Base-by-base conservation (phyloP, 108 stramenopile genomes). In the Cafeteria roenbergensis region DNA sequence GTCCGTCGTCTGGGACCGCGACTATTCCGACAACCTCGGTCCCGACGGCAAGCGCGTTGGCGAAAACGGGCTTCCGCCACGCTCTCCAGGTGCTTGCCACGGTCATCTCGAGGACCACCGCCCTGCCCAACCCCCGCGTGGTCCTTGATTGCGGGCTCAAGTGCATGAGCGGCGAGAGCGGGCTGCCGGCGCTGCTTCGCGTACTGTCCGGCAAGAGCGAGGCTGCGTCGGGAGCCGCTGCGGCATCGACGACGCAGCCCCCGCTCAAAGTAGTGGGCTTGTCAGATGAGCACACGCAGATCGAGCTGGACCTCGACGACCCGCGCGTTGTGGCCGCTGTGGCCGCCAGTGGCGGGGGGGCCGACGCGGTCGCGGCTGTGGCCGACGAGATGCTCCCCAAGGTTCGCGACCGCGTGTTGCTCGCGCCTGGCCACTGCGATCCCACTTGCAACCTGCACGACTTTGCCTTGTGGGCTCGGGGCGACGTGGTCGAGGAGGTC, bases 1-100 rank as follows among this genome's bases (percentile, higher is more conserved):
- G 6, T 69, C 20, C 38, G 12, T 35, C 27, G 1, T 69, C 53
- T 62, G 12, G 29, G 69, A 69, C 62, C 17, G 0, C n/a, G 61
- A 69, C 38, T 69, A 69, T 25, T 1, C 20, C 20, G 1, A 22
- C 9, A 69, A 62, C n/a, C 9, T 9, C 9, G 56, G 56, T 12
- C 4, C 56, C 8, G 9, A 57, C 32, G 9, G 4, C 9, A 4
- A 4, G 56, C 56, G 14, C 8, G 4, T 57, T 14, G 17, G 8
- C 21, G 52, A 8, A 25, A 3, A 2, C 17, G 52, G n/a, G 1
- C 17, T 2, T 2, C 2, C 24, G 21, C 52, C 52, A 61, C 59
- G 2, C 22, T n/a, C n/a, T 61, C 17, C 30, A 29, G 17, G 20
- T 61, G 22, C 24, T n/a, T 2, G 22, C 29, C 59, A 61, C 59